A percentile compares a stretch with the other conserved stretches of the same genome.
These are phyloP conservation scores for Globisporangium alternatum DNA, from an alignment of 352 stramenopile species.

Conservation along the genomic window DNA sequence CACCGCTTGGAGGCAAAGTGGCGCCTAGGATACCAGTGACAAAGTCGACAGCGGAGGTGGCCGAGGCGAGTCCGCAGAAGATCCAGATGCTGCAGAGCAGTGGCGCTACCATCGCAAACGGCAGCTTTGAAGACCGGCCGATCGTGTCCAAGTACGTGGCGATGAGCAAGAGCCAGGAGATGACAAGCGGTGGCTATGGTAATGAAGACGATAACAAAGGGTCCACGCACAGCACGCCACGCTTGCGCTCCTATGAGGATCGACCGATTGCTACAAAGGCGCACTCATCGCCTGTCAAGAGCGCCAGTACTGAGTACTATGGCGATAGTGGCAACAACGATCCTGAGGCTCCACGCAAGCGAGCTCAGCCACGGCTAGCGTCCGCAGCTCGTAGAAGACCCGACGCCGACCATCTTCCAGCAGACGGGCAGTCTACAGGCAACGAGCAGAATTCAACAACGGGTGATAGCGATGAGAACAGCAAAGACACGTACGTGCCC, in stretches of 20 bases:
- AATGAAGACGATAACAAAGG: not conserved
- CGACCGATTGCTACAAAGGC: conserved; percentile 37
- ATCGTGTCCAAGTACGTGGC: conserved; percentile 35
- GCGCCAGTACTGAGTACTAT: not conserved
- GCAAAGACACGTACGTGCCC: conserved; percentile 3
- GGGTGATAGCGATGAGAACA: conserved; percentile 1
- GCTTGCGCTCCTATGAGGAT: conserved; percentile 22
- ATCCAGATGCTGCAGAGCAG: conserved; percentile 44
- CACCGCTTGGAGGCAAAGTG: not conserved
- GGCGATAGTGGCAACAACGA: conserved; percentile 25
- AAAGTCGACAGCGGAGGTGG: not conserved
- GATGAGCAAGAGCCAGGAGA: conserved; percentile 13
- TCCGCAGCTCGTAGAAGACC: not conserved
- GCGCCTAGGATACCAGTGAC: not conserved
- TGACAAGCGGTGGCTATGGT: not conserved
- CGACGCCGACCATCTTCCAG: not conserved
- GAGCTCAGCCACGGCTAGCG: not conserved
- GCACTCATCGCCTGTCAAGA: not conserved
- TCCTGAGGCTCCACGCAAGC: conserved; percentile 4
- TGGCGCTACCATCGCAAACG: not conserved
- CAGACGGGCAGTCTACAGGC: not conserved
- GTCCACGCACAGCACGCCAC: not conserved
- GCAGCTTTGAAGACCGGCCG: conserved; percentile 26
- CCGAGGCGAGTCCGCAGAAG: conserved; percentile 33
- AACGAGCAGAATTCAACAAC: not conserved